Evolutionary conservation across 192 early-diverging fungal genomes (phyloP).

Genomic region (Chytriomyces hyalinus): DNA sequence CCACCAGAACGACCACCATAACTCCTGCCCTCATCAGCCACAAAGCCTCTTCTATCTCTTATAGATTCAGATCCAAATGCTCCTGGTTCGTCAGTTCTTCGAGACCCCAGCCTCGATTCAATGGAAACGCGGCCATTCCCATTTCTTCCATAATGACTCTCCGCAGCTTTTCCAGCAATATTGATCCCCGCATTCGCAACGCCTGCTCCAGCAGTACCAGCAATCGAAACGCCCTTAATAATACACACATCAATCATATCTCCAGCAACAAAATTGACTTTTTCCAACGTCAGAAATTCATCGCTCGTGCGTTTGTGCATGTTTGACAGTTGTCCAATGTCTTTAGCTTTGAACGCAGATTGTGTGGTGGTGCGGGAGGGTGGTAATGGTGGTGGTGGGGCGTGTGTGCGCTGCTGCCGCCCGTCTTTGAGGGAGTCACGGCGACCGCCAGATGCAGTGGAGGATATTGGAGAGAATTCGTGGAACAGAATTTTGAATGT

Average conservation of each 20-base stretch:
- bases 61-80: background rate
- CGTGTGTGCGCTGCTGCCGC: background rate
- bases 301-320: background rate
- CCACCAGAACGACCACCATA: constrained; percentile 3
- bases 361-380: background rate
- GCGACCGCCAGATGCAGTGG: background rate
- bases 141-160: no score
- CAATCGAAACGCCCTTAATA: constrained; percentile 25
- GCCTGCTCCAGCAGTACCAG: constrained; percentile 1
- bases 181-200: background rate
- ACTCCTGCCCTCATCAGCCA: background rate
- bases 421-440: background rate
- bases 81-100: background rate
- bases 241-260: constrained; percentile 19
- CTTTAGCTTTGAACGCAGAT: constrained; percentile 2
- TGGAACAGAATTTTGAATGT: constrained; percentile 11
- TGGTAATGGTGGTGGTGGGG: background rate
- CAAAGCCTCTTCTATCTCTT: background rate
- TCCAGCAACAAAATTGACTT: constrained; percentile 3
- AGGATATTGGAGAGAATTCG: background rate
- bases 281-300: constrained; percentile 8
- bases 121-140: no score
- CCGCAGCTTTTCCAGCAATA: background rate
- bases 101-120: background rate
- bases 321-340: constrained; percentile 23